Base-by-base conservation (phyloP, 1,284 basidiomycete species). In the Trametes sp. region DNA sequence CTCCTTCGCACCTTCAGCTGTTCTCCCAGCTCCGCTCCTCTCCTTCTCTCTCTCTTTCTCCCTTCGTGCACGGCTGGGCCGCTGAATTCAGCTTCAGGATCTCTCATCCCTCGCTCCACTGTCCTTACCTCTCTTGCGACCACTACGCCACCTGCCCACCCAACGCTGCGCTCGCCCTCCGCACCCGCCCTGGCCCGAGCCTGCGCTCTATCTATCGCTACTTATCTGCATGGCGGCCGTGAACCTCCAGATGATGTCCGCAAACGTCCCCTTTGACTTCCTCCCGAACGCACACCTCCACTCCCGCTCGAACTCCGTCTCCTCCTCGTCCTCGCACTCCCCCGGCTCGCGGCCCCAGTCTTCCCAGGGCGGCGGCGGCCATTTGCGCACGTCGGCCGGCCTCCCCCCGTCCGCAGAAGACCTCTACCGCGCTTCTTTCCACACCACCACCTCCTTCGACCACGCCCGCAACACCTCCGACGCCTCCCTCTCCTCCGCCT, bases 221-320 rank as follows among this genome's bases (percentile, higher is more conserved):
- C 70, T 70, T 70, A 70, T 69, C 67, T 69, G 65, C 67, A 90
- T 90, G 88, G 84, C 88, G 76, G 84, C 88, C 73, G 84, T 90
- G 76, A 90, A 89, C 78, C 82, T 89, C 68, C 89, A 90, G 75
- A 81, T 87, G 76, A 87, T 90, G 82, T 80, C 86, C 66, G 78
- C 84, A 65, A 83, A 80, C 76, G 79, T 87, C 71, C 82, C 87
- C 66, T 84, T 90, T 78, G 89, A 91, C 75, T 90, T 90, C 76
- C 77, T 89, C 58, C 86, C 86, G 53, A 76, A 82, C 62, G 84
- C 82, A 66, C 81, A 83, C 72, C 79, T 80, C 64, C 90, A 90
- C 75, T 91, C 91, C 42, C 86, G 90, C 74, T 92, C 91, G 51
- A 86, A 83, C 75, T 93, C 91, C 24, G 84, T 90, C 73, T 90